These are phyloP conservation scores for Dillenia suffruticosa DNA, from an alignment of 164 flowering plant genomes.

Conservation along the genomic window DNA sequence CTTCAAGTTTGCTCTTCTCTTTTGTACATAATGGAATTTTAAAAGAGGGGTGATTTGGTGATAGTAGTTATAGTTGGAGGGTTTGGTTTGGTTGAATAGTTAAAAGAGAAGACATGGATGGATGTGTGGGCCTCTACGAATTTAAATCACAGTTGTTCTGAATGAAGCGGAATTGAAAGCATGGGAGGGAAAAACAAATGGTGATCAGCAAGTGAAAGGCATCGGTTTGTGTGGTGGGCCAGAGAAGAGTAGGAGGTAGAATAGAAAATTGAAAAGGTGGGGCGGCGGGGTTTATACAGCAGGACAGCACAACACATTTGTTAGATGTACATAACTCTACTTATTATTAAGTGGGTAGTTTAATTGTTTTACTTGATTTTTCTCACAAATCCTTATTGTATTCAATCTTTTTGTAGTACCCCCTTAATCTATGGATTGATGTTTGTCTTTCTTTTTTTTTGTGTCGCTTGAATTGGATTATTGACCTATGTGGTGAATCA, in stretches of 20 bases:
- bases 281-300: too few species aligned
- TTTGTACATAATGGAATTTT: conserved; percentile 16
- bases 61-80: conserved; percentile 21
- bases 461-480: too few species aligned
- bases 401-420: too few species aligned
- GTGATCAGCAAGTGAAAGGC: background rate
- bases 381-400: too few species aligned
- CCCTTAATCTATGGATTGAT: too few species aligned
- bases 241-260: background rate
- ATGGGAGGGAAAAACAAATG: conserved; percentile 7
- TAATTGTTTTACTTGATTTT: too few species aligned
- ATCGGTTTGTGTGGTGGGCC: conserved; percentile 1
- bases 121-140: conserved; percentile 6
- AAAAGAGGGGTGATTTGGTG: conserved; percentile 1
- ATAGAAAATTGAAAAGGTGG: too few species aligned
- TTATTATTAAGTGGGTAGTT: too few species aligned
- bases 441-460: too few species aligned
- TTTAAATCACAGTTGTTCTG: background rate
- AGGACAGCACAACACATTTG: too few species aligned
- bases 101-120: background rate
- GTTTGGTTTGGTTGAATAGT: conserved; percentile 24
- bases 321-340: too few species aligned
- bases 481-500: too few species aligned
- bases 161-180: background rate
- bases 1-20: conserved; percentile 2